Evolutionary conservation across 2,329 filamentous ascomycete genomes (phyloP).

Genomic region (Nemania sp.): DNA sequence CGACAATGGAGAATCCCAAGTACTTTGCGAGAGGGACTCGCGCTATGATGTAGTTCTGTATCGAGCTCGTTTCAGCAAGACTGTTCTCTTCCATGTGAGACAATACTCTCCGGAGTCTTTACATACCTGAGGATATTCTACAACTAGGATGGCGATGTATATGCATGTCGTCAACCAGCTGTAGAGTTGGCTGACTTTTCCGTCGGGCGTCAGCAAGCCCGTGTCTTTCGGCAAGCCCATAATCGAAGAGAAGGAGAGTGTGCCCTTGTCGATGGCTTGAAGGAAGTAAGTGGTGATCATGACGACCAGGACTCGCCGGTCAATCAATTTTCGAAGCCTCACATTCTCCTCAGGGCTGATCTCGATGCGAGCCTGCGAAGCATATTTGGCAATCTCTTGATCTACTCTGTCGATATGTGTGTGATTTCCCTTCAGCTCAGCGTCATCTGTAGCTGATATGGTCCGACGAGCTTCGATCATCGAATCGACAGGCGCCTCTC

Average conservation of each 20-base stretch:
- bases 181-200: slow-evolving; percentile 53
- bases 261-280: slow-evolving; percentile 70
- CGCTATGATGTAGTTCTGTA: slow-evolving; percentile 55
- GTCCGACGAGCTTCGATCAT: slow-evolving; percentile 39
- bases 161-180: slow-evolving; percentile 75
- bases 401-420: slow-evolving; percentile 60
- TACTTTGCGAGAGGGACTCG: slow-evolving; percentile 70
- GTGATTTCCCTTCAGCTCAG: slow-evolving; percentile 53
- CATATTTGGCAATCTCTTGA: slow-evolving; percentile 72
- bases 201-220: slow-evolving; percentile 46
- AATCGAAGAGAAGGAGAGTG: slow-evolving; percentile 65
- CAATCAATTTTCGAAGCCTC: slow-evolving; percentile 66
- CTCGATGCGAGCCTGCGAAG: slow-evolving; percentile 55
- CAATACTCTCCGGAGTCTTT: neutral
- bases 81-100: neutral
- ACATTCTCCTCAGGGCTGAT: slow-evolving; percentile 63
- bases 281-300: slow-evolving; percentile 78
- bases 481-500: slow-evolving; percentile 25
- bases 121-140: slow-evolving; percentile 67
- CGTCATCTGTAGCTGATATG: slow-evolving; percentile 37
- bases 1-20: slow-evolving; percentile 63
- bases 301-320: slow-evolving; percentile 66
- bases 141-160: slow-evolving; percentile 70
- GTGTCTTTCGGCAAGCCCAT: slow-evolving; percentile 62
- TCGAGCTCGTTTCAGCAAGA: neutral